Conservation (phyloP, 1,284 basidiomycete genomes). For the Cutaneotrichosporon cutaneum region DNA sequence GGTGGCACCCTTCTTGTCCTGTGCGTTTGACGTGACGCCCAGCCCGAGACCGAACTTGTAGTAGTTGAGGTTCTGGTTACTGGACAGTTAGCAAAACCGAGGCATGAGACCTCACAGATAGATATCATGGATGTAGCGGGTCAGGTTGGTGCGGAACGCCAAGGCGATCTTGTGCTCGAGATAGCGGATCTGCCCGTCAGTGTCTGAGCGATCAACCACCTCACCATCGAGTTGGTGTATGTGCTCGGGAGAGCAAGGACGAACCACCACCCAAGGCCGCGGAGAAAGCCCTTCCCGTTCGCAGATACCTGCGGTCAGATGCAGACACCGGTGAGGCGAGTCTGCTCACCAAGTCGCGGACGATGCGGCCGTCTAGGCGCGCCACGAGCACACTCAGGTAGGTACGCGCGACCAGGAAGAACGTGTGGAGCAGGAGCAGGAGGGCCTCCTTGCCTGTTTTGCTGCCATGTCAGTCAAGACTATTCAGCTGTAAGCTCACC, state of each 20-base stretch:
- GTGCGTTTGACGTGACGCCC: slow-evolving; percentile 33
- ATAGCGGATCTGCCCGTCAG: slow-evolving; percentile 67
- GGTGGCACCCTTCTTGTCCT: slow-evolving; percentile 35
- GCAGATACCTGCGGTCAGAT: slow-evolving; percentile 63
- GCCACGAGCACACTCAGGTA: slow-evolving; percentile 85
- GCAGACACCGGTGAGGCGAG: background rate
- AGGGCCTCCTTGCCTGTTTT: slow-evolving; percentile 72
- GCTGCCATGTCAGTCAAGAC: slow-evolving; percentile 40
- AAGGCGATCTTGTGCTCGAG: slow-evolving; percentile 87
- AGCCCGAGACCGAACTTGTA: slow-evolving; percentile 56
- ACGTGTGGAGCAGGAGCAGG: slow-evolving; percentile 75
- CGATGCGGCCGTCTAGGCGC: slow-evolving; percentile 83
- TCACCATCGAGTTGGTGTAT: slow-evolving; percentile 91
- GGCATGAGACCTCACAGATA: slow-evolving; percentile 63
- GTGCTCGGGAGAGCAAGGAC: slow-evolving; percentile 85
- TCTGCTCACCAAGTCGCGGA: slow-evolving; percentile 70
- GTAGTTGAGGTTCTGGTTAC: slow-evolving; percentile 57
- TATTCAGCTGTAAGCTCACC: slow-evolving; percentile 28
- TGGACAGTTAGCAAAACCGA: slow-evolving; percentile 16
- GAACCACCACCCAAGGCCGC: slow-evolving; percentile 86
- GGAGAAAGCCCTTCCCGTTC: slow-evolving; percentile 78
- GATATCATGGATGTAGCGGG: slow-evolving; percentile 87
- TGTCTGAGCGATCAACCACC: slow-evolving; percentile 17
- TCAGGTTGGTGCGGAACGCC: slow-evolving; percentile 79
- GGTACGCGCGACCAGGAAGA: slow-evolving; percentile 83